phyloP scores from a whole-genome alignment of 306 rosid species.

The Rosa rugosa region DNA sequence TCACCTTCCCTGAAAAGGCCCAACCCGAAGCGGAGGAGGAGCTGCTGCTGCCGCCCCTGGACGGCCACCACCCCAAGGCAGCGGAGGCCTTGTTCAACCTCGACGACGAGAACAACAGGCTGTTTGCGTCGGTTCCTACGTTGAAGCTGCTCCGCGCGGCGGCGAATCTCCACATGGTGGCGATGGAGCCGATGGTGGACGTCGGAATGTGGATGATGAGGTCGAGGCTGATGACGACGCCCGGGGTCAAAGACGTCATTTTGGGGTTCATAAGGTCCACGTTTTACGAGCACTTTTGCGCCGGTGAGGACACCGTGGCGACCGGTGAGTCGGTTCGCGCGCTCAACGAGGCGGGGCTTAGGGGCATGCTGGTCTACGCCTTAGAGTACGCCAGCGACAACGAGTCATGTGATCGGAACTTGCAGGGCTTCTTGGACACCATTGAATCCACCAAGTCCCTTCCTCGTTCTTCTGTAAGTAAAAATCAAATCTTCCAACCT shows the following conservation, averaged over 20 bases:
- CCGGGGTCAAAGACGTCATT: constrained; percentile 11
- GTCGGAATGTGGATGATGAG: constrained; percentile 70
- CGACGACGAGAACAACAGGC: constrained; percentile 35
- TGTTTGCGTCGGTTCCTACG: constrained; percentile 56
- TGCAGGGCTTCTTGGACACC: constrained; percentile 55
- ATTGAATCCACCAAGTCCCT: constrained; percentile 57
- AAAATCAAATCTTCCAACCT: not conserved
- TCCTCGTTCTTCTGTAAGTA: constrained; percentile 73
- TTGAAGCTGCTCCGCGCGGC: constrained; percentile 48
- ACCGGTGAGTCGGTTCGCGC: constrained; percentile 41
- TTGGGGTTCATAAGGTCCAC: constrained; percentile 33
- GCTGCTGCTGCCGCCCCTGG: no score
- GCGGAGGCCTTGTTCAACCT: constrained; percentile 22
- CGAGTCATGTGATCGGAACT: constrained; percentile 58
- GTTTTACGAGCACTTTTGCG: constrained; percentile 73
- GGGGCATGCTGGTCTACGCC: constrained; percentile 82
- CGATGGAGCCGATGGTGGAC: constrained; percentile 71
- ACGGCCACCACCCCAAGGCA: no score
- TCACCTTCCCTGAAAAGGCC: constrained; percentile 6
- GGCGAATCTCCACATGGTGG: constrained; percentile 70
- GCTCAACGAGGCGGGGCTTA: constrained; percentile 50
- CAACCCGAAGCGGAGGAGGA: not conserved
- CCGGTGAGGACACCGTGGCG: constrained; percentile 62
- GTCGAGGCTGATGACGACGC: constrained; percentile 56
- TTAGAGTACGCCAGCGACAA: constrained; percentile 70